Conservation (phyloP, 1,139 yeast species). For the Nakaseomyces glabratus region DNA sequence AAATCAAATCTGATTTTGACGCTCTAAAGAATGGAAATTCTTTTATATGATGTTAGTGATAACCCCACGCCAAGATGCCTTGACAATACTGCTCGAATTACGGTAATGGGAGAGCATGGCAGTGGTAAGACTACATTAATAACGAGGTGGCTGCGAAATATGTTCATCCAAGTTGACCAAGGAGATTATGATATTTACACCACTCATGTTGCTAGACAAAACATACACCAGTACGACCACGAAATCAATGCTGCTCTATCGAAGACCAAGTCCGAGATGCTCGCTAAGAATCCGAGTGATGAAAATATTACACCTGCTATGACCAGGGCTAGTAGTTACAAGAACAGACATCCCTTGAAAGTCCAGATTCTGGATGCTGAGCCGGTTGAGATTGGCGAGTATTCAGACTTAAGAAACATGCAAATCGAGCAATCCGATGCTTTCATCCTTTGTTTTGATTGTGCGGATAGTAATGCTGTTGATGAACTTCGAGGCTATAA, state of each 20-base stretch:
- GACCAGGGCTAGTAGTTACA: constrained; percentile 1
- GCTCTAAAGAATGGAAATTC: constrained; percentile 2
- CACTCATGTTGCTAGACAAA: constrained; percentile 11
- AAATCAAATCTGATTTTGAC: too few relatives aligned
- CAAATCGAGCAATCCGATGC: constrained; percentile 28
- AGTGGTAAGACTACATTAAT: constrained; percentile 26
- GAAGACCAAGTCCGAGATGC: not conserved
- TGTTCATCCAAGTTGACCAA: constrained; percentile 11
- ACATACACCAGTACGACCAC: constrained; percentile 8
- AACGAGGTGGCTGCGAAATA: constrained; percentile 19
- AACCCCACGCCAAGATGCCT: constrained; percentile 15
- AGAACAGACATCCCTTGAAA: constrained; percentile 12
- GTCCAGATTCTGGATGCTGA: constrained; percentile 22
- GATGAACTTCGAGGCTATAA: constrained; percentile 16
- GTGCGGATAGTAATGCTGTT: constrained; percentile 18
- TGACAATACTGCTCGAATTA: constrained; percentile 19
- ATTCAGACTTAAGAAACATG: constrained; percentile 18
- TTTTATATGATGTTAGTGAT: constrained; percentile 11
- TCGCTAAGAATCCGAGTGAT: not conserved
- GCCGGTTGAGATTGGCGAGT: constrained; percentile 19
- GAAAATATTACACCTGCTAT: not conserved
- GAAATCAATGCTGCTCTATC: not conserved
- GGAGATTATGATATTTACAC: constrained; percentile 20
- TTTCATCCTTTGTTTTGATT: constrained; percentile 24
- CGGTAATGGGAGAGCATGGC: constrained; percentile 22